Evolutionary conservation across 2,329 filamentous ascomycete genomes (phyloP).

Genomic region (Plectosphaerella sp.): DNA sequence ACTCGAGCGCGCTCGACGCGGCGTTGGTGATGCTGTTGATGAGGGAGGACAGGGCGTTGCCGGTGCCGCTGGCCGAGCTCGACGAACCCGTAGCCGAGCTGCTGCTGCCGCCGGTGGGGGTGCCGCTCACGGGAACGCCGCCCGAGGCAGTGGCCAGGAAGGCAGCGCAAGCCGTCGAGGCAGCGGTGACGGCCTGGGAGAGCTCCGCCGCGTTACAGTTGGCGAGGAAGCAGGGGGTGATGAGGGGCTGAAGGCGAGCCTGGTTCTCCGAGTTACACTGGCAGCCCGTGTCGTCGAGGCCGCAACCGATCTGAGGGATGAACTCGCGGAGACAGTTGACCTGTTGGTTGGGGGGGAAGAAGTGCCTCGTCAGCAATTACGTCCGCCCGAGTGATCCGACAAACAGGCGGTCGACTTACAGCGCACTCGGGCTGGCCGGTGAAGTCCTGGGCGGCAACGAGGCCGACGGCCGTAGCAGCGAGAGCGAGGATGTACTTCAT

Average conservation of each 20-base stretch:
- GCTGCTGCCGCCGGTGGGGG: slow-evolving; percentile 1
- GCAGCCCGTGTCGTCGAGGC: slow-evolving; percentile 29
- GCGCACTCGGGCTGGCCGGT: slow-evolving; percentile 30
- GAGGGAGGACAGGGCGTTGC: not conserved
- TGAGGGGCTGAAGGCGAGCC: slow-evolving; percentile 20
- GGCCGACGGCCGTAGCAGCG: slow-evolving; percentile 22
- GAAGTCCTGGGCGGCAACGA: slow-evolving; percentile 33
- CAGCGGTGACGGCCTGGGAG: slow-evolving; percentile 24
- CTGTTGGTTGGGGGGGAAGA: slow-evolving; percentile 8
- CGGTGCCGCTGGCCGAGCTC: not conserved
- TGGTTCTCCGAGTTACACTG: slow-evolving; percentile 30
- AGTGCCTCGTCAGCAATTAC: not conserved
- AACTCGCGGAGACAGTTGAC: slow-evolving; percentile 27
- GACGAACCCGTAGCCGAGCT: not conserved
- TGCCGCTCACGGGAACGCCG: not conserved
- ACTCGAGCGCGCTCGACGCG: not conserved
- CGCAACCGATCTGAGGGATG: slow-evolving; percentile 30
- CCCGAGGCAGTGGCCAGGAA: slow-evolving; percentile 13
- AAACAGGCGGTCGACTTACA: slow-evolving; percentile 24
- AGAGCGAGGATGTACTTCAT: slow-evolving; percentile 35
- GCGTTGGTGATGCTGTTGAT: slow-evolving; percentile 2
- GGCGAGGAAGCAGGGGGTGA: slow-evolving; percentile 24
- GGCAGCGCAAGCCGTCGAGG: slow-evolving; percentile 15
- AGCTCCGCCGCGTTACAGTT: slow-evolving; percentile 28
- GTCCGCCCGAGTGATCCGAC: not conserved